These are phyloP conservation scores for Moricandia moricandioides DNA, from an alignment of 345 rosid species.

Conservation along the genomic window DNA sequence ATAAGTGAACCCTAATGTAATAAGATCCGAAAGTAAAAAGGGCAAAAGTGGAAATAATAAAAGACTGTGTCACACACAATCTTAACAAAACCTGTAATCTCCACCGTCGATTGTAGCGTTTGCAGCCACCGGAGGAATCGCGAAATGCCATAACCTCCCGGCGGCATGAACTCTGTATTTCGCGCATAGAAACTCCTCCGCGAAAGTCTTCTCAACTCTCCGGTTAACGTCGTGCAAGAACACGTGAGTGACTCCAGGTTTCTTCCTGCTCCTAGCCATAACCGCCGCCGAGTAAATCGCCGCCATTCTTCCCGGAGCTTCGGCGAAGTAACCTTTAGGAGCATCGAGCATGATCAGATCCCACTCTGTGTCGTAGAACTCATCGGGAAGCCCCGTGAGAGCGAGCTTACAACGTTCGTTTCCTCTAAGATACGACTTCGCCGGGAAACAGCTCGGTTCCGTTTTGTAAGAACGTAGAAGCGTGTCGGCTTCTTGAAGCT, in stretches of 20 bases:
- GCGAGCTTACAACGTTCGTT: slow-evolving; percentile 53
- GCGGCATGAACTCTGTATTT: slow-evolving; percentile 51
- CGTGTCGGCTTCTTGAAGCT: slow-evolving; percentile 44
- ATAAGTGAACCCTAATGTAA: slow-evolving; percentile 25
- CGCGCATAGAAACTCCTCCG: slow-evolving; percentile 55
- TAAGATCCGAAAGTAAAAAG: slow-evolving; percentile 9
- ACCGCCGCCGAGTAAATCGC: slow-evolving; percentile 72
- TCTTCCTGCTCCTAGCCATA: slow-evolving; percentile 59
- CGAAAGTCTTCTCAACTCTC: slow-evolving; percentile 58
- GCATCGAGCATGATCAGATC: slow-evolving; percentile 74
- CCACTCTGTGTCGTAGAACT: slow-evolving; percentile 67
- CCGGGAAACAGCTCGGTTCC: slow-evolving; percentile 42
- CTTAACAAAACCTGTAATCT: slow-evolving; percentile 36
- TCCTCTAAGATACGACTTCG: slow-evolving; percentile 41
- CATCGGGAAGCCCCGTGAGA: slow-evolving; percentile 51
- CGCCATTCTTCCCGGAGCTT: slow-evolving; percentile 64
- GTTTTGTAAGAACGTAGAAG: slow-evolving; percentile 42
- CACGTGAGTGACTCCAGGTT: slow-evolving; percentile 62
- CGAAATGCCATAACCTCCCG: slow-evolving; percentile 62
- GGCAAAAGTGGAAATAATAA: slow-evolving; percentile 23
- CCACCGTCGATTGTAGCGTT: slow-evolving; percentile 30
- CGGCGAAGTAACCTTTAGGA: slow-evolving; percentile 59
- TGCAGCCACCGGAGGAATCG: slow-evolving; percentile 47
- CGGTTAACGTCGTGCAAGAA: slow-evolving; percentile 64
- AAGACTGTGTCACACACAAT: background rate